These are phyloP conservation scores for Leptodontidium sp. DNA, from an alignment of 2,329 filamentous ascomycete species.

Conservation along the genomic window DNA sequence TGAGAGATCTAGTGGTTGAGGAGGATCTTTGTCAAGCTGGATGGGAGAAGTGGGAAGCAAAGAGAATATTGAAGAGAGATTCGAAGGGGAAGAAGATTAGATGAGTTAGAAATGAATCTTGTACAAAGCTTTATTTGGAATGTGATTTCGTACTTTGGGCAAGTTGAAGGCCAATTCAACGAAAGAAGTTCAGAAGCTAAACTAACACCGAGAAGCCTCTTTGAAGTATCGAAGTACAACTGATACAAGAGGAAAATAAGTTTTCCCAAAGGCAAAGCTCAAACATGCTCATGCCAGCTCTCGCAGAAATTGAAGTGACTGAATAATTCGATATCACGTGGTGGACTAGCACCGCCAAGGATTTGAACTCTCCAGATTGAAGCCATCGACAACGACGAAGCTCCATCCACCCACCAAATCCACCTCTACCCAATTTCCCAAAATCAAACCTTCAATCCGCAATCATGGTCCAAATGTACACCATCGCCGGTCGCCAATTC, in stretches of 20 bases:
- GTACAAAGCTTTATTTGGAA: background rate
- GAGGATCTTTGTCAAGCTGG: conserved; percentile 92
- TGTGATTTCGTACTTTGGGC: background rate
- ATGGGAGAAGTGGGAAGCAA: conserved; percentile 86
- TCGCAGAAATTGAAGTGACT: background rate
- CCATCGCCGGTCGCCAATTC: conserved; percentile 46
- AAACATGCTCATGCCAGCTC: background rate
- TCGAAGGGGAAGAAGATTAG: conserved; percentile 41
- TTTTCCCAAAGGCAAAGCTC: background rate
- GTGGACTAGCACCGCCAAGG: conserved; percentile 15
- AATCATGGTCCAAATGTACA: conserved; percentile 47
- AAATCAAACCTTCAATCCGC: conserved; percentile 31
- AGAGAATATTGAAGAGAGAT: conserved; percentile 48
- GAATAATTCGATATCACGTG: conserved; percentile 3
- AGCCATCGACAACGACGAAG: conserved; percentile 36
- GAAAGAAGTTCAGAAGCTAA: background rate
- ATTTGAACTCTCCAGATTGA: conserved; percentile 30
- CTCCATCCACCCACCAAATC: conserved; percentile 35
- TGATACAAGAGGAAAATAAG: background rate
- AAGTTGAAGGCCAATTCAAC: background rate
- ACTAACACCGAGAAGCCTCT: background rate
- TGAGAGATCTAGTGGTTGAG: conserved; percentile 84
- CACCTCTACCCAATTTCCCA: conserved; percentile 21
- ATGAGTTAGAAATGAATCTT: conserved; percentile 28
- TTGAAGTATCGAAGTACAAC: background rate